phyloP scores from a whole-genome alignment of 2,329 filamentous ascomycete species.

The Claviceps sp. region DNA sequence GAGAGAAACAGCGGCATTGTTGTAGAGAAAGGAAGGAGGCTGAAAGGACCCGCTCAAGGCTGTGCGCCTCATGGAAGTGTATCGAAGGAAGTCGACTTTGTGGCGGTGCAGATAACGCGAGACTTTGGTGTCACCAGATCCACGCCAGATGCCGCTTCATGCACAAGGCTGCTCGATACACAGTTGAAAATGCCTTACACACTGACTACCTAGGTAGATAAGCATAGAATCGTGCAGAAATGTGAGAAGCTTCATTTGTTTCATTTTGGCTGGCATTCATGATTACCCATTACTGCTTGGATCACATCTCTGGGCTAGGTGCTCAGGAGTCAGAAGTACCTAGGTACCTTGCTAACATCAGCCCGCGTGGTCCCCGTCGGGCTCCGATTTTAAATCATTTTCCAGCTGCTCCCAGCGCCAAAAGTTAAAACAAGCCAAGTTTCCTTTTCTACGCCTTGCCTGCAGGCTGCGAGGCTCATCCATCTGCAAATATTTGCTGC shows the following conservation, averaged over 20 bases:
- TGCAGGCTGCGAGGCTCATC: no score
- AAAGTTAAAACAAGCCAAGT: not conserved
- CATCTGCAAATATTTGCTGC: no score
- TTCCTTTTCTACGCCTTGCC: no score
- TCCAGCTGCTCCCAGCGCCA: not conserved
- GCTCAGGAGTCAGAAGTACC: not conserved
- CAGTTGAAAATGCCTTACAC: no score
- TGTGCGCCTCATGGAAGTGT: slow-evolving; percentile 29
- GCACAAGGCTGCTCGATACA: not conserved
- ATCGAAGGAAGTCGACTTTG: slow-evolving; percentile 28
- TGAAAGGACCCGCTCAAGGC: slow-evolving; percentile 16
- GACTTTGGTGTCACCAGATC: not conserved
- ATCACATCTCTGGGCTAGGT: not conserved
- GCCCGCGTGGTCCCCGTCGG: not conserved
- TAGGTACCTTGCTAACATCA: slow-evolving; percentile 1
- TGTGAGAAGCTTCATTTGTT: no score
- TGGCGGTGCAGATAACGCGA: slow-evolving; percentile 20
- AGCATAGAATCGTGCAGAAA: no score
- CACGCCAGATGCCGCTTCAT: not conserved
- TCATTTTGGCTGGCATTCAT: no score
- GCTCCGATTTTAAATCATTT: not conserved
- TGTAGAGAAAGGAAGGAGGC: slow-evolving; percentile 9
- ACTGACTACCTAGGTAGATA: no score
- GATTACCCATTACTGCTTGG: no score
- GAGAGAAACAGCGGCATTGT: not conserved